These are phyloP conservation scores for Hemileia vastatrix DNA, from an alignment of 1,284 basidiomycete genomes.

Conservation along the genomic window DNA sequence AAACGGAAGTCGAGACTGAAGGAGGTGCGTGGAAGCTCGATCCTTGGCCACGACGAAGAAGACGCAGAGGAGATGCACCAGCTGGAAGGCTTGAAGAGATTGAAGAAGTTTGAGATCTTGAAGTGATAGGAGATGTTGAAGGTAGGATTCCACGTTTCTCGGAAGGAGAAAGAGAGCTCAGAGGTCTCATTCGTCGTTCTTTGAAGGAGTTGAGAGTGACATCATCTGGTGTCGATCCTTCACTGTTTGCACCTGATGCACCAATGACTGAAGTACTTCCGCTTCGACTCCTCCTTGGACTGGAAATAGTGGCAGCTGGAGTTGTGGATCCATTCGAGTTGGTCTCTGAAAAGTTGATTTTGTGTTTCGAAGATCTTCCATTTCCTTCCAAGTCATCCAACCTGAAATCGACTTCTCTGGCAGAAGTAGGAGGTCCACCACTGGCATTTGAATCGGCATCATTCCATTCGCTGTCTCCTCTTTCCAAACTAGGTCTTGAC, in stretches of 20 bases:
- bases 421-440: not conserved
- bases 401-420: not conserved
- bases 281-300: too few species aligned
- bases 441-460: not conserved
- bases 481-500: not conserved
- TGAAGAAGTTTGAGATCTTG: not conserved
- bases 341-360: not conserved
- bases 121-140: not conserved
- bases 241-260: too few species aligned
- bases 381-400: not conserved
- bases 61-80: constrained; percentile 25
- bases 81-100: not conserved
- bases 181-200: not conserved
- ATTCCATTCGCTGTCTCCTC: not conserved
- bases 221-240: too few species aligned
- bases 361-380: not conserved
- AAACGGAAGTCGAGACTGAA: constrained; percentile 29
- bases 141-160: not conserved
- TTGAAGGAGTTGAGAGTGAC: too few species aligned
- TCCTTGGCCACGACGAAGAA: constrained; percentile 28
- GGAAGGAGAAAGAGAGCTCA: not conserved
- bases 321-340: not conserved
- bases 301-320: too few species aligned
- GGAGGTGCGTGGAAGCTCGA: constrained; percentile 27
- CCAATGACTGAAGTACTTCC: too few species aligned